Percentiles rank a stretch among this genome's conserved stretches.
These are phyloP conservation scores for Alternaria ventricosa DNA, from an alignment of 2,329 filamentous ascomycete species.

Conservation along the genomic window DNA sequence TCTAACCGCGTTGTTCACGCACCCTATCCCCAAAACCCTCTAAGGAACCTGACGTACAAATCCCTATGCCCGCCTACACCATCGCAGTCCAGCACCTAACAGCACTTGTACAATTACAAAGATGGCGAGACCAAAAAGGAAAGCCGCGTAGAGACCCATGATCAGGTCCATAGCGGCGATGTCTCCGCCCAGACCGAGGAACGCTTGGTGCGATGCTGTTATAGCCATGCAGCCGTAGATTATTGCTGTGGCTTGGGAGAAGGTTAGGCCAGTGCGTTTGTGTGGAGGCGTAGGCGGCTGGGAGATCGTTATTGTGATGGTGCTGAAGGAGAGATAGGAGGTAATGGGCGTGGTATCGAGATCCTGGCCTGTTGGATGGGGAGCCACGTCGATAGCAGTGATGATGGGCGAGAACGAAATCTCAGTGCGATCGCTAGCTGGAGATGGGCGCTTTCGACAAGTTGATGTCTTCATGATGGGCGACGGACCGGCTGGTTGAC, in stretches of 20 bases:
- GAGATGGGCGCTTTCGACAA: not conserved
- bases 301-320: not conserved
- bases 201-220: not conserved
- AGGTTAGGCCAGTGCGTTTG: not conserved
- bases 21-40: not conserved
- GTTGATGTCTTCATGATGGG: not conserved
- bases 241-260: not conserved
- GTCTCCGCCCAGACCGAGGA: not conserved
- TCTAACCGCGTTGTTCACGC: no score
- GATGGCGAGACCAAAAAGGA: accelerated
- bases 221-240: not conserved
- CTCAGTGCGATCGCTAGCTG: not conserved
- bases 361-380: not conserved
- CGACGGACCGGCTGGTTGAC: no score
- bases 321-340: not conserved
- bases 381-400: not conserved
- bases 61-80: accelerated
- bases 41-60: accelerated
- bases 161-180: not conserved
- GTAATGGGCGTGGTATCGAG: not conserved
- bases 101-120: not conserved
- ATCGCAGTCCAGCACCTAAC: not conserved
- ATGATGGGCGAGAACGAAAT: not conserved
- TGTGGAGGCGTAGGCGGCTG: not conserved
- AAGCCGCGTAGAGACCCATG: not conserved